Base-by-base conservation (phyloP, 2,329 filamentous ascomycete species). In the Calonectria hawksworthii region DNA sequence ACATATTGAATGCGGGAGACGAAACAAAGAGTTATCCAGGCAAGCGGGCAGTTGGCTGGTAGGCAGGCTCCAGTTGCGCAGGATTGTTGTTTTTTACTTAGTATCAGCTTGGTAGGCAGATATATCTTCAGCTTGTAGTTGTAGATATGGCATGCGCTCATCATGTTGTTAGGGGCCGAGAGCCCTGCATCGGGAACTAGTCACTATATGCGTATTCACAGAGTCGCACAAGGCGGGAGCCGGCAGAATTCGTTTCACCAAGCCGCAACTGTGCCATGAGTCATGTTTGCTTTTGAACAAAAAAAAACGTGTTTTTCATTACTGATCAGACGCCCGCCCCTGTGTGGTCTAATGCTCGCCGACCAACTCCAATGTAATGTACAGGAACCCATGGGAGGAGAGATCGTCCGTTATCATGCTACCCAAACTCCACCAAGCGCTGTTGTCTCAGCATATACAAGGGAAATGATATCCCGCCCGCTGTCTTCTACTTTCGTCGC, bases 351-450 rank as follows among this genome's bases (percentile, higher is more conserved):
- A 88, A 86, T 87, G 85, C 85, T 86, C 84, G 84, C 84, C 84
- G 83, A 82, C 83, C 83, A 75, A 80, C 80, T 84, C 84, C 80
- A 81, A 82, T 85, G 83, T 89, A 89, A 85, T 88, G 85, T 90
- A 89, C 87, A 90, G 81, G 85, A 79, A 82, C 83, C 86, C 84
- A 86, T 85, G 83, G 84, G 88, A 89, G 88, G 87, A 89, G 89
- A 88, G 87, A 90, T 88, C 85, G 85, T 88, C 86, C 85, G 85
- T 87, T 85, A 84, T 84, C 85, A 87, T 81, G 80, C 79, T 78
- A 77, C 80, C 56, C 79, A 80, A 80, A 82, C 80, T 80, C 80
- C 80, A 73, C 72, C 79, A 68, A 80, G 79, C 75, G 76, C 79
- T 82, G 79, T 81, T 79, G 68, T 73, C 67, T 79, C 81, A 77